A percentile compares a stretch with the other conserved stretches of the same genome.
Evolutionary conservation across 352 stramenopile species (phyloP).

Genomic region (Globisporangium spinosum): DNA sequence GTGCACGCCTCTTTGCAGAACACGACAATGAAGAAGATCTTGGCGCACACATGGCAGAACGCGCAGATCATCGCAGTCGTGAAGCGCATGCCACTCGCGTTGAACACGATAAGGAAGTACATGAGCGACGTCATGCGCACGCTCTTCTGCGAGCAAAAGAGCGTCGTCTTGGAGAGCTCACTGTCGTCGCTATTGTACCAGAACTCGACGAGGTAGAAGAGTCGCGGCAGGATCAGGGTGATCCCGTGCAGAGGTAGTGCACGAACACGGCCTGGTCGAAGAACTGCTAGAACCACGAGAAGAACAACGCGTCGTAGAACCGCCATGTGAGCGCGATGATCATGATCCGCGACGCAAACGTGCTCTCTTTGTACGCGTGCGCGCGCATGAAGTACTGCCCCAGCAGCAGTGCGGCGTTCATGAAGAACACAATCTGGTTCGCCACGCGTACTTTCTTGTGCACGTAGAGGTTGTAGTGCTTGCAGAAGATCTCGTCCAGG

Average conservation of each 20-base stretch:
- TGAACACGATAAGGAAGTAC: constrained; percentile 57
- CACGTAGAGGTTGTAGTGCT: constrained; percentile 75
- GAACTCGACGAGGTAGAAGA: constrained; percentile 35
- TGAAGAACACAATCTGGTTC: constrained; percentile 40
- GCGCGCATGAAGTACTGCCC: constrained; percentile 44
- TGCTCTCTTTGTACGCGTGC: constrained; percentile 19
- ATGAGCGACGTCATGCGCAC: constrained; percentile 50
- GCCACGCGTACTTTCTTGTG: constrained; percentile 56
- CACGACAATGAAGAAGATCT: constrained; percentile 43
- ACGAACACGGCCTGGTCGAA: constrained; percentile 50
- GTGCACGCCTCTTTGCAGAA: constrained; percentile 41
- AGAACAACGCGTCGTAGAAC: constrained; percentile 43
- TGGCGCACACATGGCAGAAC: constrained; percentile 42
- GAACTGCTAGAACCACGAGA: constrained; percentile 36
- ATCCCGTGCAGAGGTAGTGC: constrained; percentile 53
- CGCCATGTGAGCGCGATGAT: constrained; percentile 37
- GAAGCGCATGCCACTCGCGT: constrained; percentile 69
- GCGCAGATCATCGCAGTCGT: constrained; percentile 46
- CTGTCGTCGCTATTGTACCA: constrained; percentile 25
- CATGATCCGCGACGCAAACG: constrained; percentile 39
- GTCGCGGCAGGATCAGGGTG: constrained; percentile 43
- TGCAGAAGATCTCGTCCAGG: constrained; percentile 67
- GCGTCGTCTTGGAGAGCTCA: constrained; percentile 19
- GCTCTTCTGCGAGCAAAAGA: constrained; percentile 60
- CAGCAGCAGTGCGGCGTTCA: constrained; percentile 48